Conservation (phyloP, 2,329 filamentous ascomycete species). For the Colletotrichum phormii region DNA sequence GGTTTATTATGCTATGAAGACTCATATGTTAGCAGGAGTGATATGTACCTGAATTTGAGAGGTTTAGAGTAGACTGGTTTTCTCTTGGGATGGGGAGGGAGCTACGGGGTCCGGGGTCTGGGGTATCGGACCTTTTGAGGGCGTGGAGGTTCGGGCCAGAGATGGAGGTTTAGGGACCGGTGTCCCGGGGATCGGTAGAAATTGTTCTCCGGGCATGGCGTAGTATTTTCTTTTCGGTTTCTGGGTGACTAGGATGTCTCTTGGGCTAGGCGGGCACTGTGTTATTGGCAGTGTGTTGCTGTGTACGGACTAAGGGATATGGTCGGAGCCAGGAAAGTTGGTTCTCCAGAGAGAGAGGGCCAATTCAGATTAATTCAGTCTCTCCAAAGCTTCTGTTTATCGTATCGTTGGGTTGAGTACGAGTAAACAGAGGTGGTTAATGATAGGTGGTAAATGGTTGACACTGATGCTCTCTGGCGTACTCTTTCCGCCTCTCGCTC, state of each 20-base stretch:
- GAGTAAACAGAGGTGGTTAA: too few species aligned
- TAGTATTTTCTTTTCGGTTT: too few species aligned
- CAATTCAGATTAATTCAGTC: not conserved
- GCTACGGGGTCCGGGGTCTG: not conserved
- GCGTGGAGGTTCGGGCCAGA: not conserved
- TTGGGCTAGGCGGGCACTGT: rapidly evolving
- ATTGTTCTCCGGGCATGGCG: too few species aligned
- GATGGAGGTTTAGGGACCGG: not conserved
- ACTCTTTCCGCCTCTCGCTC: too few species aligned
- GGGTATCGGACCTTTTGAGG: not conserved
- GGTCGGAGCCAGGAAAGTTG: not conserved
- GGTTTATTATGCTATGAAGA: not conserved
- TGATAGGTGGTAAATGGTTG: too few species aligned
- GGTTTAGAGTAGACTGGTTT: not conserved
- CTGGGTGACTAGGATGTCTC: too few species aligned
- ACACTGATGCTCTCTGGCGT: too few species aligned
- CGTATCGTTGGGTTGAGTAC: too few species aligned
- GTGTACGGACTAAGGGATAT: not conserved
- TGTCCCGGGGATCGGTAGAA: too few species aligned
- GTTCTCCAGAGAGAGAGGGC: not conserved
- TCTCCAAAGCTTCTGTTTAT: too few species aligned
- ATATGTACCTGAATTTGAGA: not conserved
- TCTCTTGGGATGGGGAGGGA: too few species aligned
- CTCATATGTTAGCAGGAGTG: not conserved
- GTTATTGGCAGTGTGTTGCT: not conserved